Evolutionary conservation across 768 basidiomycete species (phyloP), one percentile per base, ranked within the genome.

Genomic region (Terana coerulea): DNA sequence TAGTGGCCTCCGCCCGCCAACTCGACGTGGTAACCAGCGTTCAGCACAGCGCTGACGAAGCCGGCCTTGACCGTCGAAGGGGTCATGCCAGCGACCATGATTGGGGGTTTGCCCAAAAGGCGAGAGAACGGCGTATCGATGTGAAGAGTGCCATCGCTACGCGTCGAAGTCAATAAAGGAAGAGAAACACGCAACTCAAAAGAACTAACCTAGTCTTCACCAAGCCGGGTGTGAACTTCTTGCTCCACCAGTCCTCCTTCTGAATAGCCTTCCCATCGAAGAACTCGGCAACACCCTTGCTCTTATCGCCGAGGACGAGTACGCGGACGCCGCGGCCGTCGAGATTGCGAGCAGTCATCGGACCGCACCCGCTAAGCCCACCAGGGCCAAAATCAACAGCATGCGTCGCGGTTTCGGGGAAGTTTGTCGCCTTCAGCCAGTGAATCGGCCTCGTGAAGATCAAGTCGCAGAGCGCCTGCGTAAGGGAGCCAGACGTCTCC

Each of bases 21-120:
- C 70, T 99, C 97, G 62, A 98, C 78, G 67, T 99, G 97, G 68
- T 87, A 98, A 1, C 95, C 95, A 24, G 97, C 95, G 56, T 86
- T 80, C 59, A 97, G 83, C 40, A 95, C 80, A 7, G 97, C 95
- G 53, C 86, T 85, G 62, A 98, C 95, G 67, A 98, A 95, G 15
- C 94, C 94, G 28, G 87, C 87, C 66, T 95, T 87, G 58, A 99
- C 97, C 28, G 97, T 99, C 1, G 88, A 88, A 0, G 97, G 97
- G 0, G 97, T 99, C 97, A 99, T 98, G 53, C 97, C 97, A 43
- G 95, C 95, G 33, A 99, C 94, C 97, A 98, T 98, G 70, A 99
- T 88, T 29, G 97, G 97, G 3, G 97, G 85, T 72, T 98, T 99
- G 61, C 93, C 92, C 36, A 99, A 70, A 37, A 99, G 80, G 53